These are phyloP conservation scores for Candida nonsorbophila DNA, from an alignment of 805 yeast genomes.

Conservation along the genomic window DNA sequence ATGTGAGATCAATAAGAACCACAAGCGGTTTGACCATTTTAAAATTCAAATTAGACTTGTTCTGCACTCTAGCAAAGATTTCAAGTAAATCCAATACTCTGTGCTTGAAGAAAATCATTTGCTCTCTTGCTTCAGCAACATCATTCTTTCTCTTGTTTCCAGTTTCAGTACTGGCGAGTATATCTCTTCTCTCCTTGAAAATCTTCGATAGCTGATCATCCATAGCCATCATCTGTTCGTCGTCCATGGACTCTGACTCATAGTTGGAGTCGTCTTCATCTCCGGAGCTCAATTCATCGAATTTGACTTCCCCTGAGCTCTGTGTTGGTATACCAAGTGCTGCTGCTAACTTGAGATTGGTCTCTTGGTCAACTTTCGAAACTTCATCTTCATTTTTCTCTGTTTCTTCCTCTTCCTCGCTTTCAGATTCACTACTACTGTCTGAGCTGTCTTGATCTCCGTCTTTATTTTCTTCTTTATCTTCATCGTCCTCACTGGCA, in stretches of 20 bases:
- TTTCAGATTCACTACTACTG: conserved; percentile 17
- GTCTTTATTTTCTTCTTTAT: conserved; percentile 21
- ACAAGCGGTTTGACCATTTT: conserved; percentile 52
- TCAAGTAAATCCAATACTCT: conserved; percentile 77
- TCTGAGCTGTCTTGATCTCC: conserved; percentile 22
- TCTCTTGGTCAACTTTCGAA: conserved; percentile 30
- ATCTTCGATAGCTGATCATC: conserved; percentile 80
- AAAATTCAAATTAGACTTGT: conserved; percentile 35
- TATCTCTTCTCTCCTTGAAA: conserved; percentile 76
- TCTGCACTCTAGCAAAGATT: conserved; percentile 45
- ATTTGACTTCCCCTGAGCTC: conserved; percentile 40
- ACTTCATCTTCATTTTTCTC: conserved; percentile 11
- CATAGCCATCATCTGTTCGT: conserved; percentile 93
- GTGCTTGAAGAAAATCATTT: conserved; percentile 71
- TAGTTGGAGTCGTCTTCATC: conserved; percentile 52
- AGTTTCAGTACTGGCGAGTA: conserved; percentile 42
- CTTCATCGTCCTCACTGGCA: conserved; percentile 14
- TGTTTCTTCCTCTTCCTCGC: conserved; percentile 18
- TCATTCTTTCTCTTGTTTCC: conserved; percentile 70
- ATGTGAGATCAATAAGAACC: conserved; percentile 56
- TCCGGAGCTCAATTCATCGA: conserved; percentile 28
- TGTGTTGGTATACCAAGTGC: conserved; percentile 61
- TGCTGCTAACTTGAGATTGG: conserved; percentile 61
- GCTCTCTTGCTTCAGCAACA: conserved; percentile 73
- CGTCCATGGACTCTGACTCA: conserved; percentile 78